Conservation (phyloP, 2,329 filamentous ascomycete genomes). For the Stenocarpella maydis region DNA sequence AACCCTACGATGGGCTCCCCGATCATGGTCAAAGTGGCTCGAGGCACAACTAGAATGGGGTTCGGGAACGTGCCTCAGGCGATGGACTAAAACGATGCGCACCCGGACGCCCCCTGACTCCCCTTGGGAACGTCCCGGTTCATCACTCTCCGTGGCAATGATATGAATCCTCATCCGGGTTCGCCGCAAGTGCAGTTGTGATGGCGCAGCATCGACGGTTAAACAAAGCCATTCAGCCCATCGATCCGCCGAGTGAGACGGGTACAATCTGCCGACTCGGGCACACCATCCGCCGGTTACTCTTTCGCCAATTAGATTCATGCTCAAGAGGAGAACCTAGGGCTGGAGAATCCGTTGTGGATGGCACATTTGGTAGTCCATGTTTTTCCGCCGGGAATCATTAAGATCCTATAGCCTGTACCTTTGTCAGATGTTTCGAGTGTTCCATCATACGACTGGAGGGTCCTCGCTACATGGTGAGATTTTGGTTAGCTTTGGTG, state of each 20-base stretch:
- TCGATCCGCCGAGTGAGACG: not conserved
- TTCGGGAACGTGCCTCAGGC: not conserved
- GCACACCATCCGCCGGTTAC: not conserved
- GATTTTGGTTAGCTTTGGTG: not conserved
- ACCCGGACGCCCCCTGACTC: not conserved
- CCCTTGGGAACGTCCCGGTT: too few relatives aligned
- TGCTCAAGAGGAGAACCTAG: rapidly evolving
- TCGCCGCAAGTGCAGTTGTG: too few relatives aligned
- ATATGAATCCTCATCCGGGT: rapidly evolving
- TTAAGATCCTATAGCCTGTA: not conserved
- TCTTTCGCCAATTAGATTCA: too few relatives aligned
- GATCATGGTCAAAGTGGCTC: not conserved
- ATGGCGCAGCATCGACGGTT: too few relatives aligned
- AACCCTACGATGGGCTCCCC: not conserved
- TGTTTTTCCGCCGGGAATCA: not conserved
- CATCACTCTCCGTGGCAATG: not conserved
- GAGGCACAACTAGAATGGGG: not conserved
- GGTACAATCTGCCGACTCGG: not conserved
- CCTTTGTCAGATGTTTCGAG: not conserved
- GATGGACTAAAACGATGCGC: not conserved
- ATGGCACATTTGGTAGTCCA: not conserved
- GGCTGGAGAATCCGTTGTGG: not conserved
- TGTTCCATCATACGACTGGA: not conserved
- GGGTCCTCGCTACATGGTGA: not conserved
- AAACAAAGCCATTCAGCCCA: not conserved